Evolutionary conservation across 176 grass and related monocot genomes (phyloP).

Genomic region (maize (Zea mays)): Zm-B73-REFERENCE-NAM-5.0 NC_050097.1:92353001-92353500

Average conservation of each 20-base stretch:
- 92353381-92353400: background rate
- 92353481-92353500: too few relatives aligned
- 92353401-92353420: too few relatives aligned
- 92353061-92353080: too few relatives aligned
- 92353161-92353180: background rate
- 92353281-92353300: conserved; percentile 31
- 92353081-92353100: too few relatives aligned
- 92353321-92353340: conserved; percentile 22
- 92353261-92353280: conserved; percentile 39
- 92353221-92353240: conserved; percentile 38
- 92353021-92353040: too few relatives aligned
- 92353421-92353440: too few relatives aligned
- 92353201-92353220: conserved; percentile 35
- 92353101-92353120: too few relatives aligned
- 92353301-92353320: conserved; percentile 18
- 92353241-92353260: conserved; percentile 22
- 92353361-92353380: conserved; percentile 20
- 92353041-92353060: too few relatives aligned
- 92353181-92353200: background rate
- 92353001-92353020: too few relatives aligned
- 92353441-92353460: too few relatives aligned
- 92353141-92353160: background rate
- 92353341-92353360: conserved; percentile 24
- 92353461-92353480: too few relatives aligned
- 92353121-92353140: background rate